Evolutionary conservation across 192 early-diverging fungal genomes (phyloP), one percentile per base, ranked within the genome.

Genomic region (Backusella psychrophila): DNA sequence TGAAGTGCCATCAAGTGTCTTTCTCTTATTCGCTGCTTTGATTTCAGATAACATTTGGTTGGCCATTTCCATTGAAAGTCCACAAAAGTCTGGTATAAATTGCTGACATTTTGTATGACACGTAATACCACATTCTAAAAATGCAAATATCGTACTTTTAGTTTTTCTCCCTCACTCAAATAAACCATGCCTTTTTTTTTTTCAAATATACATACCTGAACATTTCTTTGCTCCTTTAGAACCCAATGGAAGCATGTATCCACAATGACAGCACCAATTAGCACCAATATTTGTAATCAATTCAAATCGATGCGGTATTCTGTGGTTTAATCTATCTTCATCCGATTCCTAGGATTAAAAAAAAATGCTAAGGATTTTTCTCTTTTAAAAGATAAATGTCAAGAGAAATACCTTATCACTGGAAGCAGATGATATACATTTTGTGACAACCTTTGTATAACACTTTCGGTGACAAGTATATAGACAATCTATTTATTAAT

Each of bases 261-360:
- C 98, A 85, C 98, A 99, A 85, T 99, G 98, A 77, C 92, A 95
- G 82, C 98, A 99, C 98, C 98, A 99, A 82, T 91, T 91, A 42
- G 94, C 93, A 26, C 90, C 91, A 68, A 96, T 87, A 71, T 92
- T 95, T 46, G 91, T 91, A n/a, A 92, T 85, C 15, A 86, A 85
- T 77, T 97, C 94, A 80, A 96, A 98, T 53, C 98, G 92, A 89
- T 99, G 98, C 23, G 96, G 98, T 80, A 99, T 99, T 36, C 92
- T 88, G 82, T 99, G 98, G 19, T 95, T 91, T 39, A 96, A 82
- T 31, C 92, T 89, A 12, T 88, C 89, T 42, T 90, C 89, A 42
- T 95, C 94, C 21, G 84, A 80, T 75, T 91, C 90, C 81, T 72
- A 59, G 26, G 29, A 66, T 23, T 33, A 3, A 31, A 75, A 29